These are phyloP conservation scores for Paxillus involutus DNA, from an alignment of 768 basidiomycete genomes.

Conservation along the genomic window DNA sequence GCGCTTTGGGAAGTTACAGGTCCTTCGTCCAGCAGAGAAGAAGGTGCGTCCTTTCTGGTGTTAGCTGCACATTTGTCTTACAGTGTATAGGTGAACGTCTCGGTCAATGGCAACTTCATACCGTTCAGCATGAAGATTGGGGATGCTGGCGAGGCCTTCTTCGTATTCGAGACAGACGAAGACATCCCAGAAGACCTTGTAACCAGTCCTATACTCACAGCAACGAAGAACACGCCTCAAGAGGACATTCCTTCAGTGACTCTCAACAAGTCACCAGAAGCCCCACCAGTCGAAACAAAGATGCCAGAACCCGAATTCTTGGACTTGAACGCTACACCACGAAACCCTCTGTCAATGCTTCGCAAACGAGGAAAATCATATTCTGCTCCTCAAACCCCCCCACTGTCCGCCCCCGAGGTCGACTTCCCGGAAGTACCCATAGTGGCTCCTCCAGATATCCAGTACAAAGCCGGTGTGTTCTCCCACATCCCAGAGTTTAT, in stretches of 20 bases:
- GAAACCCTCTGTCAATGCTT: constrained; percentile 13
- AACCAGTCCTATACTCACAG: constrained; percentile 85
- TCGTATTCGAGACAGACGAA: constrained; percentile 95
- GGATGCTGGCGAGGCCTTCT: constrained; percentile 98
- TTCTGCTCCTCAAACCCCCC: constrained; percentile 31
- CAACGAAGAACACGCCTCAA: constrained; percentile 40
- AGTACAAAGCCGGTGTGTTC: constrained; percentile 58
- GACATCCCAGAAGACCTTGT: constrained; percentile 92
- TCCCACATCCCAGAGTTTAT: neutral
- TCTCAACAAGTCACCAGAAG: constrained; percentile 15
- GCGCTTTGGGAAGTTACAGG: constrained; percentile 96
- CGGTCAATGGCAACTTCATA: constrained; percentile 81
- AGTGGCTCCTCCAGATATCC: constrained; percentile 52
- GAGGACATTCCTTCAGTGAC: constrained; percentile 27
- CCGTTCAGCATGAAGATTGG: constrained; percentile 99
- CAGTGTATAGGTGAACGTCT: constrained; percentile 73
- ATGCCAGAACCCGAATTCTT: constrained; percentile 76
- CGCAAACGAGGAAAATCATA: constrained; percentile 25
- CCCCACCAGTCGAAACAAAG: constrained; percentile 9
- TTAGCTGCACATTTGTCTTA: neutral
- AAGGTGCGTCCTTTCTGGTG: constrained; percentile 50
- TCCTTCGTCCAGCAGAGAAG: constrained; percentile 91
- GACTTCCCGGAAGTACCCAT: constrained; percentile 43
- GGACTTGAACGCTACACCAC: constrained; percentile 63
- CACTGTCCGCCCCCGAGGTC: constrained; percentile 46